phyloP scores from a whole-genome alignment of 164 flowering plant genomes.

The Vitis labrusca region DNA sequence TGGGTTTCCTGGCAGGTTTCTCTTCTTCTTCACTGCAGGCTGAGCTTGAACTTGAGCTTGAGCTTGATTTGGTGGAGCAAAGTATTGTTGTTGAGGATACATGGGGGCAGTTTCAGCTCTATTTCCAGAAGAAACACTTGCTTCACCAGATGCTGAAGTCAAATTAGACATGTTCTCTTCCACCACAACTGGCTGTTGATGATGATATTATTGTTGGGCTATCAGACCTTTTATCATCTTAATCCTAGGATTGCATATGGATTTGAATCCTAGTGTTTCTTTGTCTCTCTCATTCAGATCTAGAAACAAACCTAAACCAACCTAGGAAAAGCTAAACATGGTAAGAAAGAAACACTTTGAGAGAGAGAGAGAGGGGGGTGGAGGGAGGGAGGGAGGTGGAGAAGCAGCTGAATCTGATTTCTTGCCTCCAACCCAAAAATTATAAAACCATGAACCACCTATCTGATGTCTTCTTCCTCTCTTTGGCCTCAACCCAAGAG shows the following conservation, averaged over 20 bases:
- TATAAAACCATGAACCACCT: background rate
- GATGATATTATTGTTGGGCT: constrained; percentile 30
- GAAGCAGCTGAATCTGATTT: background rate
- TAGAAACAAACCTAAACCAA: constrained; percentile 18
- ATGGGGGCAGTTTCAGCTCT: constrained; percentile 29
- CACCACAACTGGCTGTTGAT: constrained; percentile 27
- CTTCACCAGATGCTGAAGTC: constrained; percentile 72
- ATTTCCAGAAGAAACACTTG: constrained; percentile 61
- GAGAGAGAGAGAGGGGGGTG: too few species aligned
- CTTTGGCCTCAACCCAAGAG: constrained; percentile 44
- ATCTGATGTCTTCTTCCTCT: constrained; percentile 19
- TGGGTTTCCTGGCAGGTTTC: constrained; percentile 87
- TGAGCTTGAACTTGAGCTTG: constrained; percentile 26
- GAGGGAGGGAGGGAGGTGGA: too few species aligned
- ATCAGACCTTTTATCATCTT: constrained; percentile 47
- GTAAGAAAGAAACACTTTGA: background rate
- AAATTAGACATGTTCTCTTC: constrained; percentile 83
- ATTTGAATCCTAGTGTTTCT: background rate
- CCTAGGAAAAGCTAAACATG: constrained; percentile 4
- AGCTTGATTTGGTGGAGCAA: constrained; percentile 29
- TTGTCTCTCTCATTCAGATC: constrained; percentile 14
- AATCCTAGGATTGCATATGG: constrained; percentile 18
- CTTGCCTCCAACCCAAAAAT: constrained; percentile 3
- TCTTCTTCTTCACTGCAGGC: constrained; percentile 53
- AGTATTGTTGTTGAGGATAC: constrained; percentile 29